These are phyloP conservation scores for Astrothelium subdiscretum DNA, from an alignment of 495 filamentous ascomycete genomes.

Conservation along the genomic window DNA sequence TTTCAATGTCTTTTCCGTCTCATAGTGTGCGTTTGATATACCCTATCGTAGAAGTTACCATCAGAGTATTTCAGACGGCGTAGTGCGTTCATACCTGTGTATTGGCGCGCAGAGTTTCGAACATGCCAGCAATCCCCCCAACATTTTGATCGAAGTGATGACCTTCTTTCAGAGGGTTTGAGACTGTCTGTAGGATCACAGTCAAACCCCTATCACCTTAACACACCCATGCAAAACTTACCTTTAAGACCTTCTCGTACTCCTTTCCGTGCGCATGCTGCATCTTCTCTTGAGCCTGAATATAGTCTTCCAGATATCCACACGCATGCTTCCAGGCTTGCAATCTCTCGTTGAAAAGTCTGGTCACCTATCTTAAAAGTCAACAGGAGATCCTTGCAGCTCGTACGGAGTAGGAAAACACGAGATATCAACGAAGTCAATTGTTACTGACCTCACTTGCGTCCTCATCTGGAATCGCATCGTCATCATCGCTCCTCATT, in stretches of 20 bases:
- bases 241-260: slow-evolving; percentile 89
- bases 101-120: slow-evolving; percentile 86
- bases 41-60: slow-evolving; percentile 34
- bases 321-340: slow-evolving; percentile 93
- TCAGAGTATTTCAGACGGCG: not conserved
- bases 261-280: slow-evolving; percentile 82
- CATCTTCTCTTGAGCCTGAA: slow-evolving; percentile 68
- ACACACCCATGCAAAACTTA: slow-evolving; percentile 20
- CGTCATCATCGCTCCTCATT: slow-evolving; percentile 21
- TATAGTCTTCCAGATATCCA: slow-evolving; percentile 80
- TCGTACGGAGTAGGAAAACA: not conserved
- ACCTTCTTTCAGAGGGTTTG: slow-evolving; percentile 71
- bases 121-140: slow-evolving; percentile 75
- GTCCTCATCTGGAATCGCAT: slow-evolving; percentile 66
- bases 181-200: slow-evolving; percentile 50
- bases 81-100: slow-evolving; percentile 50
- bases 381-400: not conserved
- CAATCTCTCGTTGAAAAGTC: slow-evolving; percentile 70
- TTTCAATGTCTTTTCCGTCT: slow-evolving; percentile 81
- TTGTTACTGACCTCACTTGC: slow-evolving; percentile 50
- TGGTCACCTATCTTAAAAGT: slow-evolving; percentile 19
- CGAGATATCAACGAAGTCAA: not conserved
- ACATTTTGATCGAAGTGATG: slow-evolving; percentile 82
- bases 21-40: slow-evolving; percentile 72
- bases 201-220: not conserved